Evolutionary conservation across 2,329 filamentous ascomycete species (phyloP).

Genomic region (Colletotrichum sp.): DNA sequence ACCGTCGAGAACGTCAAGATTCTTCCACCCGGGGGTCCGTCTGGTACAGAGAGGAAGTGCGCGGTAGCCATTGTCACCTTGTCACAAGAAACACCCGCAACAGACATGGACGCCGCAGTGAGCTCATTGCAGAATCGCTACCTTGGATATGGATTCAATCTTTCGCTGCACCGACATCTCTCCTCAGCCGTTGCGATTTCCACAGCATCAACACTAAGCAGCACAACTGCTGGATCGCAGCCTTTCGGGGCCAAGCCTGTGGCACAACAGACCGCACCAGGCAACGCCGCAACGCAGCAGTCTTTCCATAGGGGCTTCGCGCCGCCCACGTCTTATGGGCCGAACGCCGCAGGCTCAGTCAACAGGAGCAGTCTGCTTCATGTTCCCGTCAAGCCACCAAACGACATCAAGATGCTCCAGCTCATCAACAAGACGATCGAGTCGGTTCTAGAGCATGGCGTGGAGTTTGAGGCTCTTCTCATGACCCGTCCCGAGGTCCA

Average conservation of each 20-base stretch:
- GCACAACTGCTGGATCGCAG: constrained; percentile 58
- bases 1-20: constrained; percentile 78
- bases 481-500: constrained; percentile 89
- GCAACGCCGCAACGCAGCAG: constrained; percentile 46
- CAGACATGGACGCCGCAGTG: constrained; percentile 82
- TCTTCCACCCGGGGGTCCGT: constrained; percentile 57
- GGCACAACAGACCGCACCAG: constrained; percentile 41
- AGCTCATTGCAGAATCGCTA: constrained; percentile 83
- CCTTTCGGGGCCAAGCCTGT: constrained; percentile 81
- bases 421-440: constrained; percentile 91
- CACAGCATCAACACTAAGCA: constrained; percentile 38
- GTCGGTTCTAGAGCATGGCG: constrained; percentile 76
- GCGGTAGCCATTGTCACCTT: constrained; percentile 81
- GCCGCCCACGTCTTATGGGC: constrained; percentile 73
- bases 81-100: constrained; percentile 79
- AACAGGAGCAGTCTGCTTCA: constrained; percentile 59
- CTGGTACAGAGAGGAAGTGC: constrained; percentile 69
- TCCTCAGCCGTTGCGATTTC: constrained; percentile 72
- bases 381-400: constrained; percentile 76
- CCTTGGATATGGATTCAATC: constrained; percentile 82
- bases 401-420: constrained; percentile 78
- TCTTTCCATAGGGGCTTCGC: constrained; percentile 69
- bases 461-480: constrained; percentile 88
- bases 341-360: constrained; percentile 42
- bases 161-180: constrained; percentile 81